These are phyloP conservation scores for Hibiscus mutabilis DNA, from an alignment of 345 rosid species.

Conservation along the genomic window DNA sequence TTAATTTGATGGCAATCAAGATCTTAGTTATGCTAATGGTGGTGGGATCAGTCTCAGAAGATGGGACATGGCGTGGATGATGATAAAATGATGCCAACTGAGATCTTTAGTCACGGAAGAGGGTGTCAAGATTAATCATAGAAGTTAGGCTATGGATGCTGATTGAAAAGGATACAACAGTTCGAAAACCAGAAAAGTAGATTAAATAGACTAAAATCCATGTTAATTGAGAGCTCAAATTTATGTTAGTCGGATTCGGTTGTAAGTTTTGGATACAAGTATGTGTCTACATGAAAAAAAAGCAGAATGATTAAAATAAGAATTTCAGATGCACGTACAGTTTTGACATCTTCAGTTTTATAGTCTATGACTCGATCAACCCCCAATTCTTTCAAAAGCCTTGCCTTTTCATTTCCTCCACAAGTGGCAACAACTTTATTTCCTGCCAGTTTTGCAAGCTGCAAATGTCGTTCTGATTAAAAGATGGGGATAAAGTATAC, in stretches of 20 bases:
- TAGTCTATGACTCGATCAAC: conserved; percentile 89
- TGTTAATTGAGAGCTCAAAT: not conserved
- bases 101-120: not conserved
- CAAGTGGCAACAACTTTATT: conserved; percentile 86
- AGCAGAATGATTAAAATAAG: not conserved
- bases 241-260: not conserved
- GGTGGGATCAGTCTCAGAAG: not conserved
- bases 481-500: not conserved
- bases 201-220: not conserved
- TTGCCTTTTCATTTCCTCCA: conserved; percentile 81
- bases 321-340: conserved; percentile 39
- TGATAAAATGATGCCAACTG: not conserved
- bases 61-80: not conserved
- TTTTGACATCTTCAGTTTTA: conserved; percentile 73
- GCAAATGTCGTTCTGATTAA: not conserved
- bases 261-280: not conserved
- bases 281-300: not conserved
- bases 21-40: not conserved
- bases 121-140: not conserved
- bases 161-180: not conserved
- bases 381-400: conserved; percentile 68
- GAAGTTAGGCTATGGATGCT: not conserved
- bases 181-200: not conserved
- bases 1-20: not conserved
- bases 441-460: conserved; percentile 56